Base-by-base conservation (phyloP, 257 asterid species). In the Coffea eugenioides region DNA sequence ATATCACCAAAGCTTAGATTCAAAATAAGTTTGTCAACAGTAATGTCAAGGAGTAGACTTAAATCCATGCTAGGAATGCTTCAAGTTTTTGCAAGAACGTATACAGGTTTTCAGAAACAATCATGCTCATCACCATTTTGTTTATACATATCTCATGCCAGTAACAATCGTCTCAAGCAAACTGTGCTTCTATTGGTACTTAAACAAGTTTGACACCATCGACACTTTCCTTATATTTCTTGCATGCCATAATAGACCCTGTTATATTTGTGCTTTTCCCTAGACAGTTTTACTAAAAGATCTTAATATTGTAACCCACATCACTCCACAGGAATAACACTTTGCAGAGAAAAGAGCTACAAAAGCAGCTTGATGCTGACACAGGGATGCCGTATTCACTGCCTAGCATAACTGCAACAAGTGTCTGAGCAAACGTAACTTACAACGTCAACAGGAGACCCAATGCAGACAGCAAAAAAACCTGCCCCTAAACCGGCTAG, bases 391-490 rank as follows among this genome's bases (percentile, higher is more conserved):
- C 25, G 56, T 43, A 72, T 16, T 23, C 68, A 41, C 67, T 8
- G 31, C 45, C 64, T 31, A n/a, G 68, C 67, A 49, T 31, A 7
- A 45, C 39, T 57, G 8, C 23, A 69, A 75, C 16, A 39, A 45
- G 43, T 69, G 21, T 54, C 39, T 18, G 56, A 59, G 76, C 41
- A 86, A 83, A n/a, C 34, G 1, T 31, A 31, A 31, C 20, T 87
- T 92, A 93, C 98, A 94, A 94, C 97, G 76, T 94, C 98, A 80
- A 94, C 88, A 76, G 98, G 97, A 80, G 98, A 94, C 84, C 98
- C 98, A 74, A 94, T 85, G 82, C 92, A 91, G 87, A 92, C 98
- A 78, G 97, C 98, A 88, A 94, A 94, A 82, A 94, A 92, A 36
- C 98, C 98, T 69, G 98, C 98, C 82, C 97, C 98, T 80, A 90